A percentile compares a stretch with the other conserved stretches of the same genome.
phyloP scores from a whole-genome alignment of 2,329 filamentous ascomycete genomes.

The Clarireedia homoeocarpa region DNA sequence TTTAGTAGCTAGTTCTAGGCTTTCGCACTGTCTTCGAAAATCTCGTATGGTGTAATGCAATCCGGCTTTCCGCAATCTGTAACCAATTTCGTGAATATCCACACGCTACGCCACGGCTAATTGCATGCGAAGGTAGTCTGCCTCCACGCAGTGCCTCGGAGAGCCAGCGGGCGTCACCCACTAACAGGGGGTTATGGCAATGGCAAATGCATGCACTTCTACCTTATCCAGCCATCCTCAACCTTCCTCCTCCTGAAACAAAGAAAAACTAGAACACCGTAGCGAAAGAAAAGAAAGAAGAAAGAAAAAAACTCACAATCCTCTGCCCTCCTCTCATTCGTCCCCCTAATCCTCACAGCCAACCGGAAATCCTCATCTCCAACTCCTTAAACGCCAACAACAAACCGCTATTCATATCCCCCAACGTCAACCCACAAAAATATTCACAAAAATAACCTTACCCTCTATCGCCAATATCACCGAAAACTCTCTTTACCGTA shows the following conservation, averaged over 20 bases:
- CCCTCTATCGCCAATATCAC: constrained; percentile 60
- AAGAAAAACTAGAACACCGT: not conserved
- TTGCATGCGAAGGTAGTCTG: no score
- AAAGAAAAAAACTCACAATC: constrained; percentile 38
- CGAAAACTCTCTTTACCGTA: constrained; percentile 72
- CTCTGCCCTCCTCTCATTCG: constrained; percentile 62
- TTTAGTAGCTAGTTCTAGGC: constrained; percentile 47
- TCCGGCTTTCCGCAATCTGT: constrained; percentile 55
- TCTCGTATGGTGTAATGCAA: constrained; percentile 66
- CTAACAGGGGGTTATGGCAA: no score
- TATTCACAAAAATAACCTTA: constrained; percentile 68
- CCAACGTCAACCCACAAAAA: constrained; percentile 54
- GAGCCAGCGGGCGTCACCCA: no score
- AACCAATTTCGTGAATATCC: not conserved
- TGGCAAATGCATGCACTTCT: no score
- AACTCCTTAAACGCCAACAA: constrained; percentile 66
- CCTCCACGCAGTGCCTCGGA: no score
- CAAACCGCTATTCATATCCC: no score
- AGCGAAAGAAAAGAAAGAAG: not conserved
- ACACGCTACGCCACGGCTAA: not conserved
- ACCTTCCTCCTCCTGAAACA: no score
- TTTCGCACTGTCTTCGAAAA: constrained; percentile 65
- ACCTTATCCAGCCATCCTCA: not conserved
- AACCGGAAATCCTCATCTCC: constrained; percentile 60
- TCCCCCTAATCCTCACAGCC: constrained; percentile 69